phyloP scores from a whole-genome alignment of 2,329 filamentous ascomycete species.

The Onygena corvina region DNA sequence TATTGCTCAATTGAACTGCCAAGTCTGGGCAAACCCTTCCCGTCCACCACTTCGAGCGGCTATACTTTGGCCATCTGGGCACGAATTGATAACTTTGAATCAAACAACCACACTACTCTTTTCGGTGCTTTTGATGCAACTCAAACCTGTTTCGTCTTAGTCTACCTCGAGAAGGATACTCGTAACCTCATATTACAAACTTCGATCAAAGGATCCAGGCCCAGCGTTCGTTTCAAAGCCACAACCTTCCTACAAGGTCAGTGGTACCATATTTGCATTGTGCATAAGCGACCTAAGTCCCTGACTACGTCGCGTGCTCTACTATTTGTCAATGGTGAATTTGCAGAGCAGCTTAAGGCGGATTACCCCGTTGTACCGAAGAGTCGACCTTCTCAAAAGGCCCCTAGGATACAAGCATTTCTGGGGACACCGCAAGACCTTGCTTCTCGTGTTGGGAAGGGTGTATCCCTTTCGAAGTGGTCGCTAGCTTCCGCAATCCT shows the following conservation, averaged over 20 bases:
- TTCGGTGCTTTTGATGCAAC: conserved; percentile 89
- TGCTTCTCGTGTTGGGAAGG: conserved; percentile 60
- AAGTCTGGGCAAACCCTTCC: conserved; percentile 73
- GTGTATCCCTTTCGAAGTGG: conserved; percentile 66
- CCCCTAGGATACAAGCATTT: conserved; percentile 68
- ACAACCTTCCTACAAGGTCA: conserved; percentile 58
- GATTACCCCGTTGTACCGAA: conserved; percentile 72
- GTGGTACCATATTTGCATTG: conserved; percentile 91
- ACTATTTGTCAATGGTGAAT: conserved; percentile 85
- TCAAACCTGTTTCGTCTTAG: conserved; percentile 85
- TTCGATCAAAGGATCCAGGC: conserved; percentile 70
- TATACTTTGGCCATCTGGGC: conserved; percentile 90
- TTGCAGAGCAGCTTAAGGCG: conserved; percentile 81
- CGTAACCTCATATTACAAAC: conserved; percentile 93
- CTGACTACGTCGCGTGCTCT: conserved; percentile 68
- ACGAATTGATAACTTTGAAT: conserved; percentile 74
- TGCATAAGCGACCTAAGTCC: conserved; percentile 67
- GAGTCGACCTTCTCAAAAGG: conserved; percentile 41
- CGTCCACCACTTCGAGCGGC: conserved; percentile 62
- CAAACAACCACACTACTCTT: conserved; percentile 75
- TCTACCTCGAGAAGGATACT: conserved; percentile 88
- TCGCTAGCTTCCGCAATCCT: conserved; percentile 82
- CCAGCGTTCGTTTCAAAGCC: conserved; percentile 87
- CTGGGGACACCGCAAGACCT: conserved; percentile 84
- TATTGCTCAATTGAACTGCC: conserved; percentile 83